Evolutionary conservation across 345 rosid genomes (phyloP).

Genomic region (Rhodamnia argentea): DNA sequence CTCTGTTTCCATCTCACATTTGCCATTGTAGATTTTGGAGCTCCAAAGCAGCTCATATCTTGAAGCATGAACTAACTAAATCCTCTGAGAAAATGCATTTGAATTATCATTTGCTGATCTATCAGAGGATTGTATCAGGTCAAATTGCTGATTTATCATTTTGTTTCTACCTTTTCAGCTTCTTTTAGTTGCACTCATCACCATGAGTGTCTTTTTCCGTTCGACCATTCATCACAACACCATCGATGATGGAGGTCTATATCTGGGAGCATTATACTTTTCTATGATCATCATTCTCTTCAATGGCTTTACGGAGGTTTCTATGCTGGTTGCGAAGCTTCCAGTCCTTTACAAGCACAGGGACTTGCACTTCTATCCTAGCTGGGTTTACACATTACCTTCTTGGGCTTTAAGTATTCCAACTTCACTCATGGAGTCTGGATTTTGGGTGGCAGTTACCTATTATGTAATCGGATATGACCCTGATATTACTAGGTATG

Average conservation of each 20-base stretch:
- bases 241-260: slow-evolving; percentile 81
- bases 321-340: slow-evolving; percentile 94
- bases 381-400: slow-evolving; percentile 92
- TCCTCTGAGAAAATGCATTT: background rate
- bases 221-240: slow-evolving; percentile 73
- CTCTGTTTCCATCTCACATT: background rate
- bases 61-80: background rate
- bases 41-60: background rate
- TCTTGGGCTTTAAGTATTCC: slow-evolving; percentile 88
- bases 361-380: slow-evolving; percentile 90
- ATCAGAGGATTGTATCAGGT: background rate
- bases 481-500: slow-evolving; percentile 64
- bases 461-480: slow-evolving; percentile 90
- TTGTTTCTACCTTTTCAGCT: slow-evolving; percentile 49
- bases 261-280: slow-evolving; percentile 81
- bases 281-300: slow-evolving; percentile 97
- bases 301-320: slow-evolving; percentile 95
- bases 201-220: slow-evolving; percentile 95
- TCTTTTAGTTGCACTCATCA: slow-evolving; percentile 76
- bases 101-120: background rate
- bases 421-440: slow-evolving; percentile 82
- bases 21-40: background rate
- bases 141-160: slow-evolving; percentile 2
- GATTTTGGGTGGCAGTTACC: slow-evolving; percentile 85
- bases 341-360: slow-evolving; percentile 95